Conservation (phyloP, 768 basidiomycete genomes). For the Amanita subjunquillea region DNA sequence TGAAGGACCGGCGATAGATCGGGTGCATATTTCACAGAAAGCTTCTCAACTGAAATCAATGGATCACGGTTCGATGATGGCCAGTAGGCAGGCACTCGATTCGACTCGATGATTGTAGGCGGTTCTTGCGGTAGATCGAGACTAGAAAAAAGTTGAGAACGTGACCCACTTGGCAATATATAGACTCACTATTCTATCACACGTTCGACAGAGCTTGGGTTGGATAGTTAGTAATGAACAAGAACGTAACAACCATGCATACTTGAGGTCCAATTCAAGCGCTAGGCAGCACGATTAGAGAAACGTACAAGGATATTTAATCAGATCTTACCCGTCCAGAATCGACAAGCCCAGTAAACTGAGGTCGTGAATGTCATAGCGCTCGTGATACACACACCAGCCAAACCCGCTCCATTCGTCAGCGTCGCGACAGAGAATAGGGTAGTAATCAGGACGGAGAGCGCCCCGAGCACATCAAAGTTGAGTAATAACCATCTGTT, state of each 20-base stretch:
- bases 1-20: conserved; percentile 78
- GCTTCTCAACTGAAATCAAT: conserved; percentile 61
- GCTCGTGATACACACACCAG: conserved; percentile 69
- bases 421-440: conserved; percentile 63
- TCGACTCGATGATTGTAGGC: conserved; percentile 59
- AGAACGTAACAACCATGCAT: conserved; percentile 15
- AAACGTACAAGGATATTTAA: not conserved
- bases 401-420: conserved; percentile 44
- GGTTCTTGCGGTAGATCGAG: conserved; percentile 84
- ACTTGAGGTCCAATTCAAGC: conserved; percentile 72
- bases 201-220: conserved; percentile 72
- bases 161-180: not conserved
- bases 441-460: conserved; percentile 66
- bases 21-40: conserved; percentile 75
- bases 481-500: conserved; percentile 79
- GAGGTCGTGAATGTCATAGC: conserved; percentile 43
- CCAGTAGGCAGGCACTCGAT: conserved; percentile 86
- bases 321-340: conserved; percentile 29
- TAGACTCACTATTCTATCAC: conserved; percentile 66
- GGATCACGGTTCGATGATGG: conserved; percentile 57
- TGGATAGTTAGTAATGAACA: conserved; percentile 5
- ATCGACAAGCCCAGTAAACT: conserved; percentile 44
- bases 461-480: conserved; percentile 70
- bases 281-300: conserved; percentile 24
- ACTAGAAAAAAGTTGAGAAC: conserved; percentile 11